A percentile compares a stretch with the other conserved stretches of the same genome.
Conservation (phyloP, 805 yeast species). For the Priceomyces fermenticarens region DNA sequence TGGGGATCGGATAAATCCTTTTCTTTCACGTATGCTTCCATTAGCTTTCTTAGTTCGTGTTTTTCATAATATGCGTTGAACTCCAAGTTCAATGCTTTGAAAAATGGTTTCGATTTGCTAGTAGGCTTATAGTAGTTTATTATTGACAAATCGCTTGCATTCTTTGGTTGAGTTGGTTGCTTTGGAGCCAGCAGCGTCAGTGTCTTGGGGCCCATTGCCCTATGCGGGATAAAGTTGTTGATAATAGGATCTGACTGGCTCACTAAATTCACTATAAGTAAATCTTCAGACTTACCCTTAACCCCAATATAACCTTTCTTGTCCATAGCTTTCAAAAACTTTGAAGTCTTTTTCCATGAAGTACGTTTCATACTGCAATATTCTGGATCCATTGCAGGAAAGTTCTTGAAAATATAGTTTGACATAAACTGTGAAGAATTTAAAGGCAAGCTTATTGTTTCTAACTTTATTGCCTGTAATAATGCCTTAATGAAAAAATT, state of each 20-base stretch:
- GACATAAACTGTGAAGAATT: slow-evolving; percentile 75
- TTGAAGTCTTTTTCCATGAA: slow-evolving; percentile 85
- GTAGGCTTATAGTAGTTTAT: slow-evolving; percentile 58
- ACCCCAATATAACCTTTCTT: slow-evolving; percentile 64
- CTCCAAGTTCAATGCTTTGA: slow-evolving; percentile 39
- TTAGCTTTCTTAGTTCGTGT: slow-evolving; percentile 50
- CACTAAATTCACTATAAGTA: slow-evolving; percentile 53
- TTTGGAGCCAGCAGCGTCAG: slow-evolving; percentile 9
- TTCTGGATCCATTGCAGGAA: slow-evolving; percentile 62
- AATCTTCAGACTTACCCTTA: slow-evolving; percentile 85
- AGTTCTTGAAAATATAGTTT: slow-evolving; percentile 60
- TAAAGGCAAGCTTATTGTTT: slow-evolving; percentile 60
- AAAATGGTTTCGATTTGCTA: slow-evolving; percentile 43
- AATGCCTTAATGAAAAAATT: slow-evolving; percentile 70
- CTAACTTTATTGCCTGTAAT: slow-evolving; percentile 62
- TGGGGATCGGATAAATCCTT: slow-evolving; percentile 49
- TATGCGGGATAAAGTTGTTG: slow-evolving; percentile 65
- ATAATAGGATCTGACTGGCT: slow-evolving; percentile 46
- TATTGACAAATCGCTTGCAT: slow-evolving; percentile 23
- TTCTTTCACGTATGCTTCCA: slow-evolving; percentile 55
- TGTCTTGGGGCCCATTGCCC: slow-evolving; percentile 19
- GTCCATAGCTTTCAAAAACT: slow-evolving; percentile 83
- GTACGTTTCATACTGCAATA: slow-evolving; percentile 69
- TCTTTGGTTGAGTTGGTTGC: slow-evolving; percentile 18
- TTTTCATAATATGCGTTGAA: slow-evolving; percentile 46